phyloP scores from a whole-genome alignment of 83 land plant species.

The Picea engelmannii region DNA sequence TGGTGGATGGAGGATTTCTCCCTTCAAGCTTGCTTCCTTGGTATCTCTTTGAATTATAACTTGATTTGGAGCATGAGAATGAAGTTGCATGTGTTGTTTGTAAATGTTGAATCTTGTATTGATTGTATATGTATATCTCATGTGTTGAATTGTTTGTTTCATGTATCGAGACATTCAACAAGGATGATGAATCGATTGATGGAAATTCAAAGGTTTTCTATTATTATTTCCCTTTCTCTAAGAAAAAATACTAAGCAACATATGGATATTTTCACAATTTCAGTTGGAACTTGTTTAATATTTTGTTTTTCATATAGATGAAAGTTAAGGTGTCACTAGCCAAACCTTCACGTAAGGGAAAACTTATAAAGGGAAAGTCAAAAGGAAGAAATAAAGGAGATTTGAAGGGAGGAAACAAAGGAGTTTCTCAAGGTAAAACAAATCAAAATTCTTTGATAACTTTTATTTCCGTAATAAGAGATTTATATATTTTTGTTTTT shows the following conservation, averaged over 20 bases:
- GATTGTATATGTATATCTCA: too few relatives aligned
- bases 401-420: constrained; percentile 13
- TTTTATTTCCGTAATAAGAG: too few relatives aligned
- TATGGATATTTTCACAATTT: too few relatives aligned
- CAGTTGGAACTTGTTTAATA: too few relatives aligned
- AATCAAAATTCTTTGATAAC: too few relatives aligned
- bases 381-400: constrained; percentile 12
- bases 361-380: constrained; percentile 22
- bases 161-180: constrained; percentile 40
- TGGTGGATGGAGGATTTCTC: too few relatives aligned
- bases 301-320: background rate
- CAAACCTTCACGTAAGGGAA: constrained; percentile 36
- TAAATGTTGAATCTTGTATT: too few relatives aligned
- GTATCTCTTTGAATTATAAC: too few relatives aligned
- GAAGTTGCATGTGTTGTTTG: too few relatives aligned
- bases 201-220: constrained; percentile 34
- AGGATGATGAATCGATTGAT: constrained; percentile 32
- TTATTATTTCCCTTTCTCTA: background rate
- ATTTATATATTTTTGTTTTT: too few relatives aligned
- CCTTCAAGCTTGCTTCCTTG: too few relatives aligned
- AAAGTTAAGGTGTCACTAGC: constrained; percentile 50
- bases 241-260: background rate
- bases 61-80: too few relatives aligned
- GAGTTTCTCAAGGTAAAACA: constrained; percentile 1
- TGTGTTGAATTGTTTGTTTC: constrained; percentile 32